Conservation (phyloP, 2,329 filamentous ascomycete genomes). For the Immersiporthe knoxdaviesiana region DNA sequence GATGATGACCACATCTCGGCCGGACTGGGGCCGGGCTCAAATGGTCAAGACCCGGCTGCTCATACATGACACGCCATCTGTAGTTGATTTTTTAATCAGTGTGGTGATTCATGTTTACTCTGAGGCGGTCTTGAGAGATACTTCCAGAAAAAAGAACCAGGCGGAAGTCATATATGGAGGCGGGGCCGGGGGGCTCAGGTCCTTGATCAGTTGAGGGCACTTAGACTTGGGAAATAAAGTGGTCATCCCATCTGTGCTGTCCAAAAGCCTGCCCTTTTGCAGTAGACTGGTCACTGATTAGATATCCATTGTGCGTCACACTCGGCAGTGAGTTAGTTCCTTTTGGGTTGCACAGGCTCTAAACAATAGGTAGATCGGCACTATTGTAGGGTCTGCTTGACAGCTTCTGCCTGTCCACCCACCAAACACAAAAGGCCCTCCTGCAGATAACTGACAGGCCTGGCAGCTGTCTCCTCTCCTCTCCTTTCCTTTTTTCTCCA, state of each 20-base stretch:
- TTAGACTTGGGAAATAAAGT: not conserved
- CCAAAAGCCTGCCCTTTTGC: not conserved
- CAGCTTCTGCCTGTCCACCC: not conserved
- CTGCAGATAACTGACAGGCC: not conserved
- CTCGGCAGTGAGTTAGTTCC: not conserved
- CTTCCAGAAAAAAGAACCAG: too few species aligned
- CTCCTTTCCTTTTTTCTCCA: not conserved
- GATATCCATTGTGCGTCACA: not conserved
- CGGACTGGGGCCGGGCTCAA: not conserved
- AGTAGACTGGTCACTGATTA: not conserved
- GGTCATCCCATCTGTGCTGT: not conserved
- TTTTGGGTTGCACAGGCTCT: not conserved
- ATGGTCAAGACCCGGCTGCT: not conserved
- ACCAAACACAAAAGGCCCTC: not conserved
- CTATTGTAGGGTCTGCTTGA: conserved; percentile 2
- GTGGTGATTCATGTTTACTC: not conserved
- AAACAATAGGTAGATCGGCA: not conserved
- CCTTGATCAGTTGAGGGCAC: not conserved
- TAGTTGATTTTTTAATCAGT: not conserved
- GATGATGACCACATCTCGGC: conserved; percentile 2
- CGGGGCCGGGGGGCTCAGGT: too few species aligned
- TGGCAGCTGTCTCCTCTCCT: not conserved
- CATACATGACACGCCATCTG: not conserved
- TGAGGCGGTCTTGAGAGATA: too few species aligned
- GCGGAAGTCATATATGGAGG: not conserved